Conservation (phyloP, 2,329 filamentous ascomycete species). For the Fusarium xylarioides region DNA sequence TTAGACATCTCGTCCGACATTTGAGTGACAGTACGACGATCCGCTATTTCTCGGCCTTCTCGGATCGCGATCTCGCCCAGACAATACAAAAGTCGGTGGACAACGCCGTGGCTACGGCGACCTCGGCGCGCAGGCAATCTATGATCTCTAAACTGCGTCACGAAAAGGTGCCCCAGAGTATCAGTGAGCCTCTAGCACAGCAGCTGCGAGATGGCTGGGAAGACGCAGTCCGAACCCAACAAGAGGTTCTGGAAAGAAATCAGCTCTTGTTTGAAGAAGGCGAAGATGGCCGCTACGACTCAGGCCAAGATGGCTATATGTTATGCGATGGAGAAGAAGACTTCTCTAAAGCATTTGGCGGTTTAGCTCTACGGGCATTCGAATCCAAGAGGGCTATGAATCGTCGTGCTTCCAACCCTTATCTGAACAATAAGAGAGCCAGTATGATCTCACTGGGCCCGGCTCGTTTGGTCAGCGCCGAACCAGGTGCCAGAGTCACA, state of each 20-base stretch:
- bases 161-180: slow-evolving; percentile 43
- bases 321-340: slow-evolving; percentile 39
- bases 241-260: slow-evolving; percentile 50
- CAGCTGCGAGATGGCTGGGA: slow-evolving; percentile 54
- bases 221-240: slow-evolving; percentile 45
- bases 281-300: slow-evolving; percentile 36
- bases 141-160: slow-evolving; percentile 48
- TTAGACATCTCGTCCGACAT: slow-evolving; percentile 57
- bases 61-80: slow-evolving; percentile 48
- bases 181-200: slow-evolving; percentile 48
- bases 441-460: slow-evolving; percentile 37
- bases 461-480: slow-evolving; percentile 33
- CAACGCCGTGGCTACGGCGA: slow-evolving; percentile 40
- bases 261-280: slow-evolving; percentile 43
- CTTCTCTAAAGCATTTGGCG: slow-evolving; percentile 49
- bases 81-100: slow-evolving; percentile 49
- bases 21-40: slow-evolving; percentile 55
- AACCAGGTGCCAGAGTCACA: slow-evolving; percentile 27
- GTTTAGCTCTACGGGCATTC: slow-evolving; percentile 47
- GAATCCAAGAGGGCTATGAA: slow-evolving; percentile 42
- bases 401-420: slow-evolving; percentile 27
- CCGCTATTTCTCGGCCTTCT: slow-evolving; percentile 56
- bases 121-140: slow-evolving; percentile 46
- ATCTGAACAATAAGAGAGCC: slow-evolving; percentile 35
- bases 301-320: slow-evolving; percentile 13